Evolutionary conservation across 169 alveolate genomes (phyloP).

Genomic region (Eimeria praecox): DNA sequence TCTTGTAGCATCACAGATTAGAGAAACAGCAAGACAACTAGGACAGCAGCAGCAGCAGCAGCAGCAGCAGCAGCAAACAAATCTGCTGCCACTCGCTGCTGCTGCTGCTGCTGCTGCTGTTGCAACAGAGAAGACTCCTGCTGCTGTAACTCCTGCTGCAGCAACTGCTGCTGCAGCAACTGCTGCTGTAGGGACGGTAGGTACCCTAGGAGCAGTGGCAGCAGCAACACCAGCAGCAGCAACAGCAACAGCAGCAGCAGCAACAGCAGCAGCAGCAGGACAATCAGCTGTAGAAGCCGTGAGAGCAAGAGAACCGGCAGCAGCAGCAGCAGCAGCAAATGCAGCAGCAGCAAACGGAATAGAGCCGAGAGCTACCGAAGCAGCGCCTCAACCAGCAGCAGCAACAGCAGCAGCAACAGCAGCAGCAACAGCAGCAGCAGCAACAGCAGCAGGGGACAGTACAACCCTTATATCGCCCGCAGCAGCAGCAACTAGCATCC

Average conservation of each 20-base stretch:
- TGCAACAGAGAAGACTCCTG: not conserved
- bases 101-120: slow-evolving; percentile 26
- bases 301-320: not conserved
- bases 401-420: too few relatives aligned
- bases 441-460: too few relatives aligned
- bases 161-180: not conserved
- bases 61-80: slow-evolving; percentile 36
- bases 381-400: not conserved
- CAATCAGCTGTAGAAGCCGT: too few relatives aligned
- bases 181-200: not conserved
- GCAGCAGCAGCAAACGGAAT: not conserved
- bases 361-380: not conserved
- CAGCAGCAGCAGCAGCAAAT: too few relatives aligned
- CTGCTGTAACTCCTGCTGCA: not conserved
- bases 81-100: not conserved
- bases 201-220: not conserved
- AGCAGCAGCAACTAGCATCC: too few relatives aligned
- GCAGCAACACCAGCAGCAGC: slow-evolving; percentile 18
- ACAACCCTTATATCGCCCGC: too few relatives aligned
- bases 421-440: too few relatives aligned
- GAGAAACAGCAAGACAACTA: not conserved
- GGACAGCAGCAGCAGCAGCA: not conserved
- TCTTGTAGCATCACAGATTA: slow-evolving; percentile 5
- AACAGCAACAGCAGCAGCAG: not conserved
- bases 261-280: not conserved